Conservation (phyloP, 257 asterid species). For the Solanum gracilifrons region DNA sequence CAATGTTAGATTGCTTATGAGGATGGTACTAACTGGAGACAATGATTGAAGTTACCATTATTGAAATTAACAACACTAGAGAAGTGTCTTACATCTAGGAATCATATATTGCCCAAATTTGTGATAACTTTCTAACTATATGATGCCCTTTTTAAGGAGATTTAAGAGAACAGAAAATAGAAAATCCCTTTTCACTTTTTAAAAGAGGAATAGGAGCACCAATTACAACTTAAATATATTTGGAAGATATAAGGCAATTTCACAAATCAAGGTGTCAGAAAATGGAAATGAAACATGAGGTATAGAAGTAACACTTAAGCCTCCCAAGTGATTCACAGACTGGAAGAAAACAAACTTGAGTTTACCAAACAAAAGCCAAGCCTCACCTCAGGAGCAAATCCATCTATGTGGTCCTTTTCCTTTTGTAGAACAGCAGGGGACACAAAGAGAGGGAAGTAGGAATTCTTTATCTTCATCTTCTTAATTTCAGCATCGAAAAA, state of each 20-base stretch:
- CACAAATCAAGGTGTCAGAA: background rate
- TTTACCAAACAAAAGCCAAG: background rate
- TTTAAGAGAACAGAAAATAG: background rate
- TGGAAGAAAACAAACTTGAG: background rate
- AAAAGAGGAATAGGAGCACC: background rate
- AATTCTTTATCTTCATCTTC: constrained; percentile 91
- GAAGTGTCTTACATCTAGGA: background rate
- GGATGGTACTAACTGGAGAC: background rate
- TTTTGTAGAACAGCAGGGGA: constrained; percentile 67
- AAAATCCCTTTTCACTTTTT: background rate
- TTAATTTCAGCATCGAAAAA: constrained; percentile 95
- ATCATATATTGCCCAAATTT: background rate
- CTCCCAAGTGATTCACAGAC: background rate
- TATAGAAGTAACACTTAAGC: background rate
- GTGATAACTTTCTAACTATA: background rate
- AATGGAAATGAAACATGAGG: background rate
- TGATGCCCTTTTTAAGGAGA: background rate
- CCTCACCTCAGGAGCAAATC: constrained; percentile 97
- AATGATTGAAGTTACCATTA: background rate
- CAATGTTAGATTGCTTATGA: background rate
- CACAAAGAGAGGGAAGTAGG: constrained; percentile 92
- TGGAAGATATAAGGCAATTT: background rate
- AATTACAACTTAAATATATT: background rate
- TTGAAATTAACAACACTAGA: background rate
- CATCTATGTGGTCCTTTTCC: constrained; percentile 93